A percentile compares a stretch with the other conserved stretches of the same genome.
phyloP scores from a whole-genome alignment of 2,329 filamentous ascomycete genomes.

The Pyricularia grisea region DNA sequence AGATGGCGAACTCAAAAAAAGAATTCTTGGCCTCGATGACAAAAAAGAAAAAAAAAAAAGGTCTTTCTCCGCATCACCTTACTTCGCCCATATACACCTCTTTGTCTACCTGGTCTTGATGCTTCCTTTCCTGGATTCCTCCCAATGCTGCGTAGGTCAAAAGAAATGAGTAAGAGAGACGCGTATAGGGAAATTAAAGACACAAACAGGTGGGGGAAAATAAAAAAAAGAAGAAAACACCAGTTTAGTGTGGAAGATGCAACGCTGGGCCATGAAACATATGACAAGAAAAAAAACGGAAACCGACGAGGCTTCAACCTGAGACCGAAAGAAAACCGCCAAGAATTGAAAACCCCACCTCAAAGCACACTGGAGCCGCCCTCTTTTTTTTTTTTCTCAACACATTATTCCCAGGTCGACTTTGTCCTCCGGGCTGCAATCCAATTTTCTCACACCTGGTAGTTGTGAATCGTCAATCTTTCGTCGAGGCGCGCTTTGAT shows the following conservation, averaged over 20 bases:
- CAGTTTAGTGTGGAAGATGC: not conserved
- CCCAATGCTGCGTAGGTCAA: not conserved
- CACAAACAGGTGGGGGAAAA: not conserved
- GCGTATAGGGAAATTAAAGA: not conserved
- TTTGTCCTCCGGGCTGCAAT: not conserved
- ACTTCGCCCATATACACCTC: not conserved
- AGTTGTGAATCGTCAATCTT: not conserved
- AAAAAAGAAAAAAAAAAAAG: no score
- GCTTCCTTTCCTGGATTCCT: not conserved
- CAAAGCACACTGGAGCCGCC: not conserved
- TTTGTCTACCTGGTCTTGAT: not conserved
- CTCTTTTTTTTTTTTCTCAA: not conserved
- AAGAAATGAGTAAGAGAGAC: not conserved
- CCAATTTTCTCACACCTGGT: not conserved
- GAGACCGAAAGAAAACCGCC: not conserved
- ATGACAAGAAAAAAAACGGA: not conserved
- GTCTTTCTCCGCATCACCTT: not conserved
- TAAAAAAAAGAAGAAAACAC: not conserved
- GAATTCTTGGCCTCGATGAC: no score
- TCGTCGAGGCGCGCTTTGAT: not conserved
- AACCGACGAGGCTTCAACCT: not conserved
- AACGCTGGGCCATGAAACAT: not conserved
- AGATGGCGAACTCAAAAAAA: not conserved
- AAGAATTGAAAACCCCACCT: not conserved
- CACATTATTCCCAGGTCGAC: not conserved